Evolutionary conservation across 139 green algal species (phyloP).

Genomic region (Chlamydomonas sp.): DNA sequence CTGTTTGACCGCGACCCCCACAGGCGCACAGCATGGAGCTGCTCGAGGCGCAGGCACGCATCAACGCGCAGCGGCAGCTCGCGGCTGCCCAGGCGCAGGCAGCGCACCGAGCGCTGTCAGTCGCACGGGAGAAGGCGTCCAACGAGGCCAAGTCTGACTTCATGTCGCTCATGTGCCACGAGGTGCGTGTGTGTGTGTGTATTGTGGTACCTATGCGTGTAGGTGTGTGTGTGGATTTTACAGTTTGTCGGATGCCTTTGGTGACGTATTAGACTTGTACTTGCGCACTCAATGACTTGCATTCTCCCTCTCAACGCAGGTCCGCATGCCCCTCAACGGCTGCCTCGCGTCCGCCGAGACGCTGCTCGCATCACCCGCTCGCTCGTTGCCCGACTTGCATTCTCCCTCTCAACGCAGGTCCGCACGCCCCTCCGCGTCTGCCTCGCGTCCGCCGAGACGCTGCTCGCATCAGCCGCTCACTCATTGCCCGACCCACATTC

Average conservation of each 20-base stretch:
- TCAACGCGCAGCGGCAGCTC: slow-evolving; percentile 42
- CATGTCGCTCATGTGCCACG: slow-evolving; percentile 47
- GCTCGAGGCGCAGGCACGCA: slow-evolving; percentile 48
- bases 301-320: not conserved
- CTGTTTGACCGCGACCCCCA: too few species aligned
- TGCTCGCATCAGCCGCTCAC: slow-evolving; percentile 65
- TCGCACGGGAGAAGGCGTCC: slow-evolving; percentile 64
- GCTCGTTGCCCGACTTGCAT: too few species aligned
- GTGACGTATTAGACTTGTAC: too few species aligned
- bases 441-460: slow-evolving; percentile 76
- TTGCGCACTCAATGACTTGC: too few species aligned
- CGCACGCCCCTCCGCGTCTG: slow-evolving; percentile 78
- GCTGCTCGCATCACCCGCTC: slow-evolving; percentile 71
- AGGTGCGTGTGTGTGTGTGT: too few species aligned
- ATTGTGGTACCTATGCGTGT: too few species aligned
- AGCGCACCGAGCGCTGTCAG: slow-evolving; percentile 45
- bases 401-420: slow-evolving; percentile 20
- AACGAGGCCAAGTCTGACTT: slow-evolving; percentile 69
- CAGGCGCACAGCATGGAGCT: slow-evolving; percentile 64
- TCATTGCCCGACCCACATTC: not conserved
- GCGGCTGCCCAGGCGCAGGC: slow-evolving; percentile 44
- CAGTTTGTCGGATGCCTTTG: too few species aligned
- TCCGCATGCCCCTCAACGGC: slow-evolving; percentile 75
- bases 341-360: slow-evolving; percentile 80
- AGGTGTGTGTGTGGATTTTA: too few species aligned